phyloP scores from a whole-genome alignment of 2,329 filamentous ascomycete genomes.

The Botrytis pseudocinerea region DNA sequence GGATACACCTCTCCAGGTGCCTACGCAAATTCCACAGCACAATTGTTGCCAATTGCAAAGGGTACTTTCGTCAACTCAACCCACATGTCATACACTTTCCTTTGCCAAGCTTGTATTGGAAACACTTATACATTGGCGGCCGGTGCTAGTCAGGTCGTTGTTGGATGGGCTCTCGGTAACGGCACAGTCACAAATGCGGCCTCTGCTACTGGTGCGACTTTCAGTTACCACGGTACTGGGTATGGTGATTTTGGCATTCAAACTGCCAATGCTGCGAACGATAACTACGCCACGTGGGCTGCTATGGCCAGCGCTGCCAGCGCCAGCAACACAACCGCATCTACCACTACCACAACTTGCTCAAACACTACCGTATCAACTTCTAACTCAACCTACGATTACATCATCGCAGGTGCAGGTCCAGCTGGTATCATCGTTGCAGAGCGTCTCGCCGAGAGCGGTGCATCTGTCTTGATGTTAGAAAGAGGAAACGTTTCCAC shows the following conservation, averaged over 20 bases:
- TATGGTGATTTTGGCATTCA: slow-evolving; percentile 13
- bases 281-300: slow-evolving; percentile 20
- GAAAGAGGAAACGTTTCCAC: slow-evolving; percentile 23
- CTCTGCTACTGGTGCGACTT: slow-evolving; percentile 20
- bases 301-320: slow-evolving; percentile 15
- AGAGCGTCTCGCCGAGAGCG: slow-evolving; percentile 21
- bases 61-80: slow-evolving; percentile 55
- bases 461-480: slow-evolving; percentile 23
- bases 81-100: slow-evolving; percentile 55
- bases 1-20: slow-evolving; percentile 49
- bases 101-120: slow-evolving; percentile 49
- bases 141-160: neutral
- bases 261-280: slow-evolving; percentile 1
- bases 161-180: slow-evolving; percentile 22
- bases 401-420: slow-evolving; percentile 21
- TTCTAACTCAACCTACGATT: slow-evolving; percentile 19
- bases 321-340: slow-evolving; percentile 9
- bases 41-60: slow-evolving; percentile 49
- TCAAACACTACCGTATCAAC: slow-evolving; percentile 11
- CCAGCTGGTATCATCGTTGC: slow-evolving; percentile 23
- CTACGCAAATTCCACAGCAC: slow-evolving; percentile 46
- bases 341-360: neutral
- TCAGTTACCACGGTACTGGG: slow-evolving; percentile 20
- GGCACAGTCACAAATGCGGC: slow-evolving; percentile 20
- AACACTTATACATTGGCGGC: neutral